Percentiles rank a stretch among this genome's conserved stretches.
These are phyloP conservation scores for Rutstroemia sp. DNA, from an alignment of 2,329 filamentous ascomycete genomes.

Conservation along the genomic window DNA sequence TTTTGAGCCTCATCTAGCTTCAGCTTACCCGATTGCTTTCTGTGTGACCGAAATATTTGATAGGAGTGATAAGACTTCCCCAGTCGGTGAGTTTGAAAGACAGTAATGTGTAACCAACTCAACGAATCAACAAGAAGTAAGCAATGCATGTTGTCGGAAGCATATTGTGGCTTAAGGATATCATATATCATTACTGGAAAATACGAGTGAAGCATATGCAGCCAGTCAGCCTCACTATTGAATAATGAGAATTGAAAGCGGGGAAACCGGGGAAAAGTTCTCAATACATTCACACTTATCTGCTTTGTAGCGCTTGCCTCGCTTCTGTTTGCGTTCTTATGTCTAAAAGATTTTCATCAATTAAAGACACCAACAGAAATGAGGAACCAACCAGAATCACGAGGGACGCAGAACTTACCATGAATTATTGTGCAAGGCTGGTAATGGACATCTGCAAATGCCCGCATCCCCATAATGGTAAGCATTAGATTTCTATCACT, in stretches of 20 bases:
- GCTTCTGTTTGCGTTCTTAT: not conserved
- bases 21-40: too few relatives aligned
- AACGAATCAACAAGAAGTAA: not conserved
- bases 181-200: not conserved
- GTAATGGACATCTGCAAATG: not conserved
- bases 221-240: not conserved
- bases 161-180: not conserved
- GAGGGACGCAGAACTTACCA: too few relatives aligned
- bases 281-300: not conserved
- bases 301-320: too few relatives aligned
- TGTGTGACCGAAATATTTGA: too few relatives aligned
- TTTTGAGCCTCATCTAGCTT: too few relatives aligned
- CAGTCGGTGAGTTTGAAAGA: conserved; percentile 6
- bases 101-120: not conserved
- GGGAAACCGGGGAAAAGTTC: not conserved
- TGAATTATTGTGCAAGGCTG: too few relatives aligned
- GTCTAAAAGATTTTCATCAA: not conserved
- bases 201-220: not conserved
- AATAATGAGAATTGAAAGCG: not conserved
- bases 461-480: not conserved
- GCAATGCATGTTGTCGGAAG: not conserved
- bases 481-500: not conserved
- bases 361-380: too few relatives aligned
- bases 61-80: not conserved
- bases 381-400: too few relatives aligned